phyloP scores from a whole-genome alignment of 805 yeast species.

The Candida awuae region DNA sequence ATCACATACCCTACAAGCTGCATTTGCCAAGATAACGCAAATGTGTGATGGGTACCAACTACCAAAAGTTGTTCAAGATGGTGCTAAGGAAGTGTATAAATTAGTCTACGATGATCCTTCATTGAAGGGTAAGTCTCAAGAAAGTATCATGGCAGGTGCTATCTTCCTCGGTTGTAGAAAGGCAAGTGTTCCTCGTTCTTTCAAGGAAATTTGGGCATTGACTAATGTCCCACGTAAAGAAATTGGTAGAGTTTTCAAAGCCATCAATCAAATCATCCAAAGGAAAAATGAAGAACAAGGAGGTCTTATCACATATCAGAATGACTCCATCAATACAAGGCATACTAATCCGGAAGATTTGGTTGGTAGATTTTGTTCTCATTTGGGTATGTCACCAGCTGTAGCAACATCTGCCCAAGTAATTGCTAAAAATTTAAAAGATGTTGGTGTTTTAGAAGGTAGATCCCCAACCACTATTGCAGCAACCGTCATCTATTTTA shows the following conservation, averaged over 20 bases:
- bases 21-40: slow-evolving; percentile 84
- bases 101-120: slow-evolving; percentile 80
- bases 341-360: slow-evolving; percentile 92
- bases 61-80: slow-evolving; percentile 93
- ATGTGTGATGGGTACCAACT: slow-evolving; percentile 95
- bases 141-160: slow-evolving; percentile 93
- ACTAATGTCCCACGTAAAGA: slow-evolving; percentile 92
- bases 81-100: slow-evolving; percentile 94
- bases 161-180: slow-evolving; percentile 91
- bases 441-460: slow-evolving; percentile 90
- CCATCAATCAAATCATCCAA: slow-evolving; percentile 55
- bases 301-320: slow-evolving; percentile 37
- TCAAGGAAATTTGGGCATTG: slow-evolving; percentile 91
- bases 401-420: slow-evolving; percentile 89
- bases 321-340: slow-evolving; percentile 53
- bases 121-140: slow-evolving; percentile 85
- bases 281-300: slow-evolving; percentile 44
- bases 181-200: slow-evolving; percentile 89
- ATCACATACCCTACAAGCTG: slow-evolving; percentile 81
- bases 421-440: slow-evolving; percentile 84
- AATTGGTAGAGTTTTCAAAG: slow-evolving; percentile 83
- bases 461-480: slow-evolving; percentile 96
- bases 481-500: slow-evolving; percentile 93
- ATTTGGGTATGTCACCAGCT: slow-evolving; percentile 76
- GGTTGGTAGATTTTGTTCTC: slow-evolving; percentile 93